Evolutionary conservation across 163 green algal genomes (phyloP), one percentile per base, ranked within the genome.

Genomic region (Chlamydomonas reinhardtii): DNA sequence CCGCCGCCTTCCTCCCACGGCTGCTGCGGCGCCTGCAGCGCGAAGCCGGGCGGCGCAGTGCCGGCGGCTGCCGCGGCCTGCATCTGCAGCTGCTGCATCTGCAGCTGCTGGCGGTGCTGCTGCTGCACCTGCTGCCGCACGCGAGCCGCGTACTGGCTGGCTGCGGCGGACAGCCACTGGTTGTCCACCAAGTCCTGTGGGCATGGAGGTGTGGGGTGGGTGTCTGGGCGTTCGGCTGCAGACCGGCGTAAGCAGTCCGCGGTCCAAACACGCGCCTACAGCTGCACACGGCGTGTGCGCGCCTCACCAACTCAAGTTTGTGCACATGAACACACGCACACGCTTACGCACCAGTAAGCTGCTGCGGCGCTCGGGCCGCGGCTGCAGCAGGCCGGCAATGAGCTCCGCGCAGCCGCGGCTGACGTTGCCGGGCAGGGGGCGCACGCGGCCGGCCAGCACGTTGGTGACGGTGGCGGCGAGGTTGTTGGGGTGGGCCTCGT

Each of bases 391-490:
- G 39, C 77, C 70, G 2, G 39, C 48, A 83, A 98, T 94, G 48
- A 97, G 83, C 54, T 84, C 77, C 43, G 39, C 64, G 81, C 94
- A 97, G 35, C 89, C 91, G 68, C 73, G 62, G 61, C 83, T 94
- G 34, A 97, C 74, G 29, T 76, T 20, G 27, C 39, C 34, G 22
- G 95, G 95, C 65, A 98, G 85, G 4, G 92, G 89, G 17, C 91
- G 89, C 77, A 95, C 92, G 8, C 84, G 83, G 29, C 95, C 93
- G 12, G 84, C 76, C 62, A 92, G 84, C 29, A 98, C 94, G 89
- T 98, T 98, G 25, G 90, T 74, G 32, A 98, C 91, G 34, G 95
- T 98, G 73, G 86, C 76, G 2, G 93, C 82, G 48, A 98, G 86
- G 91, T 95, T 96, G 78, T 95, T 92, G 34, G 95, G 95, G 78